phyloP scores from a whole-genome alignment of 192 early-diverging fungal genomes.

The Coemansia sp. region DNA sequence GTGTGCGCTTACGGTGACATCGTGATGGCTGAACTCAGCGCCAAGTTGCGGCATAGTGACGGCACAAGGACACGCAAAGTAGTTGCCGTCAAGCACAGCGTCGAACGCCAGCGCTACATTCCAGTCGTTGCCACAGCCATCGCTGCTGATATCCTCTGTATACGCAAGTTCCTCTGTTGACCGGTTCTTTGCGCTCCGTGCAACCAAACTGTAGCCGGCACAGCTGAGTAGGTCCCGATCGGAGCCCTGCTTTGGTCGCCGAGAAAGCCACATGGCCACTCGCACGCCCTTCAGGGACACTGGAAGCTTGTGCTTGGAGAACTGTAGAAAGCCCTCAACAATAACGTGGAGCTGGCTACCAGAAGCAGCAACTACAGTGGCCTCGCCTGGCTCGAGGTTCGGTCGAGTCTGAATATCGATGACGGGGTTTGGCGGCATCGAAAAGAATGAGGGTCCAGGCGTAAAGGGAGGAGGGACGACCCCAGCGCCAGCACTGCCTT shows the following conservation, averaged over 20 bases:
- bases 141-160: not conserved
- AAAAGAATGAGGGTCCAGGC: conserved; percentile 38
- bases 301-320: conserved; percentile 14
- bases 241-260: conserved; percentile 16
- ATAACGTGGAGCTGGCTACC: conserved; percentile 47
- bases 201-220: conserved; percentile 24
- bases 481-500: not conserved
- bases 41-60: conserved; percentile 37
- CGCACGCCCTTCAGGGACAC: conserved; percentile 12
- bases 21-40: conserved; percentile 22
- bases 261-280: conserved; percentile 42
- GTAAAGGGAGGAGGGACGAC: conserved; percentile 11
- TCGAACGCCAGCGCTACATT: conserved; percentile 35
- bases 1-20: conserved; percentile 27
- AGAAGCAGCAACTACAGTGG: conserved; percentile 26
- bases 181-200: conserved; percentile 9
- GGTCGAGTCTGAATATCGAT: conserved; percentile 44
- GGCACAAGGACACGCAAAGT: conserved; percentile 47
- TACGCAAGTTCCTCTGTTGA: too few relatives aligned
- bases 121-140: conserved; percentile 4
- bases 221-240: conserved; percentile 20
- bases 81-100: conserved; percentile 31
- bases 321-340: conserved; percentile 45
- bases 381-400: conserved; percentile 17
- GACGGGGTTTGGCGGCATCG: conserved; percentile 21